These are phyloP conservation scores for Moesziomyces antarcticus DNA, from an alignment of 1,284 basidiomycete species.

Conservation along the genomic window DNA sequence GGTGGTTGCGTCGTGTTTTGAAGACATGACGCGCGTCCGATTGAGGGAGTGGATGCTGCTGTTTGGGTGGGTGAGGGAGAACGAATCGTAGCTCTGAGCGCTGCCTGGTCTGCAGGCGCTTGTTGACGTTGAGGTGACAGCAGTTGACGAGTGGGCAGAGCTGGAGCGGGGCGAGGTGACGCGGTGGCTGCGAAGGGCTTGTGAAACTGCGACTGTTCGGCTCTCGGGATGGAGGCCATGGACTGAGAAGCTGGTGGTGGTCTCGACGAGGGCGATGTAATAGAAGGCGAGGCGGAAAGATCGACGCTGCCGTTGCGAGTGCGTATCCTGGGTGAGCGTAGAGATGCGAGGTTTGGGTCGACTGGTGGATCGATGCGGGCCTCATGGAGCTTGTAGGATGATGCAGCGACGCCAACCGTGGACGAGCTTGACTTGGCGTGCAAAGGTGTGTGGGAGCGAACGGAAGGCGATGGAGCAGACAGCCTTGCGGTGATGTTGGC, in stretches of 20 bases:
- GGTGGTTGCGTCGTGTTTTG: not conserved
- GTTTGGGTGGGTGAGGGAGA: slow-evolving; percentile 6
- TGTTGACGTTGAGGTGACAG: slow-evolving; percentile 30
- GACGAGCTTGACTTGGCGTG: slow-evolving; percentile 23
- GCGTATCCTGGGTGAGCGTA: slow-evolving; percentile 22
- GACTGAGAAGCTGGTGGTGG: slow-evolving; percentile 15
- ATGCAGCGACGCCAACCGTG: slow-evolving; percentile 10
- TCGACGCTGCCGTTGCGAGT: slow-evolving; percentile 31
- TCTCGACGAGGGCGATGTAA: slow-evolving; percentile 8
- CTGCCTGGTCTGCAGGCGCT: slow-evolving; percentile 13
- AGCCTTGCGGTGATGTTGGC: slow-evolving; percentile 21
- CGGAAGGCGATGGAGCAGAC: slow-evolving; percentile 27
- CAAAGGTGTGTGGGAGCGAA: slow-evolving; percentile 23
- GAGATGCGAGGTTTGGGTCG: slow-evolving; percentile 20
- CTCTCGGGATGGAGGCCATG: slow-evolving; percentile 11
- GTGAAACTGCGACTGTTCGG: slow-evolving; percentile 21
- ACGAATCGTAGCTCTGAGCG: slow-evolving; percentile 2
- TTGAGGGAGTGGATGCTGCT: slow-evolving; percentile 11
- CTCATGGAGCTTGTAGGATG: slow-evolving; percentile 20
- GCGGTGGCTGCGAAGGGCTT: slow-evolving; percentile 17
- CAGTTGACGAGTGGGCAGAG: slow-evolving; percentile 12
- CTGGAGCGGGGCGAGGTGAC: slow-evolving; percentile 12
- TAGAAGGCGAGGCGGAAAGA: slow-evolving; percentile 11
- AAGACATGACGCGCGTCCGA: not conserved
- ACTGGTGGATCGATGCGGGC: slow-evolving; percentile 13